A percentile compares a stretch with the other conserved stretches of the same genome.
phyloP scores from a whole-genome alignment of 805 yeast genomes.

The Priceomyces carsonii region DNA sequence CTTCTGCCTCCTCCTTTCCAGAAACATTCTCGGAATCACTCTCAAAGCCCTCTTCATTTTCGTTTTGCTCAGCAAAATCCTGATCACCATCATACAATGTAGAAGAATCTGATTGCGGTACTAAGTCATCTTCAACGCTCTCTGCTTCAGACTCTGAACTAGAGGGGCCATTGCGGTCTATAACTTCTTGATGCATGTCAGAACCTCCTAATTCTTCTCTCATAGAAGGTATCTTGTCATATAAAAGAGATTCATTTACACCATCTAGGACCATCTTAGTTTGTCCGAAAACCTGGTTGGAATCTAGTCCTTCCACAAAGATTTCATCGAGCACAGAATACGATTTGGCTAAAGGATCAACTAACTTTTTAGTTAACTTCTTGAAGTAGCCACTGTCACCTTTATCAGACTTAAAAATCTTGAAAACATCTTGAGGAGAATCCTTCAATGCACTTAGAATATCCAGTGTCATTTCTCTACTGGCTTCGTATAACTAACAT shows the following conservation, averaged over 20 bases:
- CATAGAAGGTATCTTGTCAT: conserved; percentile 54
- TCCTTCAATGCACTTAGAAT: conserved; percentile 20
- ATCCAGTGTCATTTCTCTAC: conserved; percentile 19
- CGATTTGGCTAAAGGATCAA: conserved; percentile 59
- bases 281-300: conserved; percentile 93
- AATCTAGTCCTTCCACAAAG: conserved; percentile 81
- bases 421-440: conserved; percentile 26
- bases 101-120: conserved; percentile 9
- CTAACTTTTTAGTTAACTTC: conserved; percentile 43
- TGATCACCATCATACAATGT: conserved; percentile 2
- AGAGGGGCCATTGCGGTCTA: too few relatives aligned
- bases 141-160: too few relatives aligned
- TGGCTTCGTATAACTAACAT: too few relatives aligned
- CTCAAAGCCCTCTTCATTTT: conserved; percentile 18
- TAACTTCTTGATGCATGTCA: conserved; percentile 24
- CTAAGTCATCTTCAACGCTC: conserved; percentile 17
- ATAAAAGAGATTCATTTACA: conserved; percentile 63
- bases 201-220: conserved; percentile 33
- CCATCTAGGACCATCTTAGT: conserved; percentile 81
- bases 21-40: conserved; percentile 9
- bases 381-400: conserved; percentile 22
- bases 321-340: conserved; percentile 76
- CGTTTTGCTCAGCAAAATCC: conserved; percentile 12
- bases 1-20: conserved; percentile 20
- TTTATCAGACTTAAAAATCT: conserved; percentile 13